Base-by-base conservation (phyloP, 2,329 filamentous ascomycete species). In the Cryphonectria radicalis region DNA sequence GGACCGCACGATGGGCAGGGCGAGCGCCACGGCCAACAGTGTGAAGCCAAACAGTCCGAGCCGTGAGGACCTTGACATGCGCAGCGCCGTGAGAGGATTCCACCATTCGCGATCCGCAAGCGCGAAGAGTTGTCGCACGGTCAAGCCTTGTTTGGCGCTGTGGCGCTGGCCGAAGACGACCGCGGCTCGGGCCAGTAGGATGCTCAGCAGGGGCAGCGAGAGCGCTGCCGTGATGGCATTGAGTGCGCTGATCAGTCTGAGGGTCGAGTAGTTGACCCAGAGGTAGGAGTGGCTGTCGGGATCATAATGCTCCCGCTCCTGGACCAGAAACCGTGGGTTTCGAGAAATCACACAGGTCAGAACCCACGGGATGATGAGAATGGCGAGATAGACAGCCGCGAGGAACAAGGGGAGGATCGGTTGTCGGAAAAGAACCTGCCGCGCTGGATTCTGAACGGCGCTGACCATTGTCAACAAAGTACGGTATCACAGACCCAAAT, bases 31-130 rank as follows among this genome's bases (percentile, higher is more conserved):
- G 53, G 46, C 40, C 13, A 72, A 28, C 35, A 72, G 11, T 28
- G 32, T 10, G 14, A 11, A 62, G 1, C 70, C 67, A 67, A 70
- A 19, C 3, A 37, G 17, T 4, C 46, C 14, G 28, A 70, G 32
- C 17, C 25, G 5, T 4, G 69, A 71, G 2, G 50, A 64, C 2
- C 7, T 22, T 7, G 28, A 14, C 13, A 25, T 35, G 19, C 35
- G 43, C 4, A 43, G 5, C 14, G 40, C 17, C 35, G 22, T 57
- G 32, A 37, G 32, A 19, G 40, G 10, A 37, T 67, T 72, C 17
- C 70, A 71, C 75, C 75, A 76, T 11, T 62, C 63, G 28, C 71
- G 73, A 28, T 77, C 76, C 5, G 75, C 75, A 4, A 77, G 75
- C 19, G 72, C 71, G 55, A 76, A 76, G 8, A 76, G 69, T 62